These are phyloP conservation scores for Ogataea haglerorum DNA, from an alignment of 805 yeast genomes.

Conservation along the genomic window DNA sequence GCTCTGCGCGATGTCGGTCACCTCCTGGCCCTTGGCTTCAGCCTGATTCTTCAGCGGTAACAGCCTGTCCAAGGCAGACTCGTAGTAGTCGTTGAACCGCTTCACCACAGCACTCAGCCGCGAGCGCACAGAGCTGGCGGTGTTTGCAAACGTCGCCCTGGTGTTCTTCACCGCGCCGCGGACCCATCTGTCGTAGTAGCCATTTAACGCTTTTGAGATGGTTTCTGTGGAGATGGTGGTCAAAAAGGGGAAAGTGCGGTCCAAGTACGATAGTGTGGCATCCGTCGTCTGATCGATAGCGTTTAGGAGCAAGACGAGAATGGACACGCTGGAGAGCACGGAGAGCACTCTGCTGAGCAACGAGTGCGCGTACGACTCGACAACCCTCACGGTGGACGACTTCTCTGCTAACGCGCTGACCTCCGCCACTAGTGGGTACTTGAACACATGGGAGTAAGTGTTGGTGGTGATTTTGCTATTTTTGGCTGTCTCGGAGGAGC, in stretches of 20 bases:
- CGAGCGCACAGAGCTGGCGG: constrained; percentile 9
- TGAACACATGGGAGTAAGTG: constrained; percentile 27
- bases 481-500: constrained; percentile 8
- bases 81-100: constrained; percentile 30
- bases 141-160: constrained; percentile 13
- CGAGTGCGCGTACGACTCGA: constrained; percentile 18
- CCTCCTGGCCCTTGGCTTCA: constrained; percentile 8
- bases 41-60: constrained; percentile 25
- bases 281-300: constrained; percentile 25
- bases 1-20: constrained; percentile 8
- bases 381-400: constrained; percentile 17
- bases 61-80: constrained; percentile 24
- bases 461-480: constrained; percentile 14
- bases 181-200: constrained; percentile 11
- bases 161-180: constrained; percentile 11
- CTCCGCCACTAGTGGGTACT: constrained; percentile 33
- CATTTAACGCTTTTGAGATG: constrained; percentile 6
- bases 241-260: constrained; percentile 29
- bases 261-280: constrained; percentile 26
- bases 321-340: constrained; percentile 19
- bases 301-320: constrained; percentile 20
- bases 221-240: constrained; percentile 24
- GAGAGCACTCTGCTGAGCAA: constrained; percentile 10
- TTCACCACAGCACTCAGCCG: constrained; percentile 28
- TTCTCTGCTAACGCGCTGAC: constrained; percentile 14